A percentile compares a stretch with the other conserved stretches of the same genome.
phyloP scores from a whole-genome alignment of 345 rosid species.

The Ceriops tagal region DNA sequence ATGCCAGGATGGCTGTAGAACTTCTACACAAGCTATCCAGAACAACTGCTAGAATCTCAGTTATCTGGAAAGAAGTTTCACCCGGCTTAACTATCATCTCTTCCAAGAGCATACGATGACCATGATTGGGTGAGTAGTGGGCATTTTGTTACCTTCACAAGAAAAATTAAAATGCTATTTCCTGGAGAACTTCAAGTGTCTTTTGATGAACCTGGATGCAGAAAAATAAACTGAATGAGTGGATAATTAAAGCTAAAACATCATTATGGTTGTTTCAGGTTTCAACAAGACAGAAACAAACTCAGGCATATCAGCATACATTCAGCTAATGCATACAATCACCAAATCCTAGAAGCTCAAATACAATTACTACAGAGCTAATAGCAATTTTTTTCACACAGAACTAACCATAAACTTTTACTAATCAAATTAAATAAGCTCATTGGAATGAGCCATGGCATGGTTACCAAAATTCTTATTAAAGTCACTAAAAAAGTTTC shows the following conservation, averaged over 20 bases:
- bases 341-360: too few relatives aligned
- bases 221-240: slow-evolving; percentile 5
- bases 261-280: too few relatives aligned
- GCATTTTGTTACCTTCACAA: slow-evolving; percentile 9
- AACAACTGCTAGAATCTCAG: not conserved
- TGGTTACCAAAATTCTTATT: too few relatives aligned
- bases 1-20: not conserved
- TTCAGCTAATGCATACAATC: too few relatives aligned
- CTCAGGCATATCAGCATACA: too few relatives aligned
- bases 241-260: not conserved
- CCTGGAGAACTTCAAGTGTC: slow-evolving; percentile 79
- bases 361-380: too few relatives aligned
- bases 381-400: too few relatives aligned
- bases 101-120: not conserved
- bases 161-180: slow-evolving; percentile 61
- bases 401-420: too few relatives aligned
- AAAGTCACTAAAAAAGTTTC: too few relatives aligned
- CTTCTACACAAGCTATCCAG: not conserved
- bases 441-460: too few relatives aligned
- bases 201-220: slow-evolving; percentile 73
- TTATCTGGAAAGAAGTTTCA: slow-evolving; percentile 1
- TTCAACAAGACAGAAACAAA: too few relatives aligned
- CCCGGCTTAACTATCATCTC: not conserved
- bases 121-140: slow-evolving; percentile 4
- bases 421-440: too few relatives aligned